Conservation (phyloP, 2,329 filamentous ascomycete species). For the Verticillium longisporum region DNA sequence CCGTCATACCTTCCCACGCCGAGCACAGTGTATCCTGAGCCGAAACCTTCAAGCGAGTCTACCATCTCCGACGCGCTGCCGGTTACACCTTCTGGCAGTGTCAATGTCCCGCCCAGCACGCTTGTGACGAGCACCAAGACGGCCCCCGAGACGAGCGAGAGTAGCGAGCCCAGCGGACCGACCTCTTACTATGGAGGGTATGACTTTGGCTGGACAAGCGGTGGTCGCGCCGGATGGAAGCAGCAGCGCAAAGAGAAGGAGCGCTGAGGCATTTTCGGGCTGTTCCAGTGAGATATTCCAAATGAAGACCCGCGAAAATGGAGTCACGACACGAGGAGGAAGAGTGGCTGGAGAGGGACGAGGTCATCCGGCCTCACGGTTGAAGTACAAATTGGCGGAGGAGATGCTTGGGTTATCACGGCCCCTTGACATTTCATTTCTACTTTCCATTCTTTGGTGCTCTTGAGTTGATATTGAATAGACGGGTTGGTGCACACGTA, state of each 20-base stretch:
- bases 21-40: slow-evolving; percentile 1
- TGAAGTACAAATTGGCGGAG: background rate
- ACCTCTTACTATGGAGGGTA: background rate
- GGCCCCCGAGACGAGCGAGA: background rate
- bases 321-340: no score
- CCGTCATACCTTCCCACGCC: background rate
- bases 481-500: background rate
- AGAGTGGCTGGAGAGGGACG: background rate
- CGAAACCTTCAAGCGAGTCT: background rate
- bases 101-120: background rate
- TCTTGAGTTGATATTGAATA: background rate
- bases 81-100: background rate
- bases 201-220: background rate
- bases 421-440: background rate
- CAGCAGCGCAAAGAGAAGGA: background rate
- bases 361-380: background rate
- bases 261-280: background rate
- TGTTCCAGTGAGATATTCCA: background rate
- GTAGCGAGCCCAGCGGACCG: background rate
- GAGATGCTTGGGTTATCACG: background rate
- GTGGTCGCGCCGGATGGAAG: background rate
- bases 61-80: slow-evolving; percentile 5
- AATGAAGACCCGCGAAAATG: no score
- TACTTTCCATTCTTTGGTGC: background rate
- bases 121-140: background rate